Evolutionary conservation across 2,329 filamentous ascomycete species (phyloP).

Genomic region (Colletotrichum trifolii): DNA sequence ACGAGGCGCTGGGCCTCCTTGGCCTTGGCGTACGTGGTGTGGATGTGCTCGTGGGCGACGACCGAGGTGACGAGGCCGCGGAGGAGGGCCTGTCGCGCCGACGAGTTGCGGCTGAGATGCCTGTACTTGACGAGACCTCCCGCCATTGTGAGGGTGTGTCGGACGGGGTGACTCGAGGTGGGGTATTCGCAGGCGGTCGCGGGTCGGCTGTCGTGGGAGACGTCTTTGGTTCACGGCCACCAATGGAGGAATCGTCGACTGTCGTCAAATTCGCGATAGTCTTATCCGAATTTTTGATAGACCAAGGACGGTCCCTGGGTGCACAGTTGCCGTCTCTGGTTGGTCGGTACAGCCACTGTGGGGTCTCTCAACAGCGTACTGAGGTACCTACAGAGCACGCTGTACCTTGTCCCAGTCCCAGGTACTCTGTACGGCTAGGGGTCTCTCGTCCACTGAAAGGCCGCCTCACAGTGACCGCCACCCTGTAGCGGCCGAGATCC

Average conservation of each 20-base stretch:
- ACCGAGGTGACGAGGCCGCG: slow-evolving; percentile 97
- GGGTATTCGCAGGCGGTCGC: too few species aligned
- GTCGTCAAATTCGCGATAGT: slow-evolving; percentile 11
- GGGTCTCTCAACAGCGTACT: too few species aligned
- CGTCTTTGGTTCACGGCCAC: too few species aligned
- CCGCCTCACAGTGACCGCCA: background rate
- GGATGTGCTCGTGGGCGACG: slow-evolving; percentile 91
- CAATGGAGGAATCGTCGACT: slow-evolving; percentile 32
- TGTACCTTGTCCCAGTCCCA: too few species aligned
- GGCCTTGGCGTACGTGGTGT: slow-evolving; percentile 95
- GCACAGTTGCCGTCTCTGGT: slow-evolving; percentile 15
- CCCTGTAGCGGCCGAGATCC: slow-evolving; percentile 30
- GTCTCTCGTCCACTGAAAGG: slow-evolving; percentile 1
- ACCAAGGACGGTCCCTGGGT: slow-evolving; percentile 19
- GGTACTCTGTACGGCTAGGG: slow-evolving; percentile 3
- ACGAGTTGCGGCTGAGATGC: slow-evolving; percentile 84
- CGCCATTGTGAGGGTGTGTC: slow-evolving; percentile 70
- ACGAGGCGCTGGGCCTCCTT: slow-evolving; percentile 96
- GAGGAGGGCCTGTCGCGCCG: slow-evolving; percentile 91
- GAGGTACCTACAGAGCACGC: too few species aligned
- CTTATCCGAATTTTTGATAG: slow-evolving; percentile 33
- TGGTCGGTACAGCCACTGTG: slow-evolving; percentile 5
- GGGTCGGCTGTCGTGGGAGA: too few species aligned
- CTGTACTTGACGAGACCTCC: slow-evolving; percentile 89
- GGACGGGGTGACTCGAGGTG: too few species aligned